Percentiles rank a stretch among this genome's conserved stretches.
These are phyloP conservation scores for Paecilomyces dactylethromorphus DNA, from an alignment of 2,329 filamentous ascomycete species.

Conservation along the genomic window DNA sequence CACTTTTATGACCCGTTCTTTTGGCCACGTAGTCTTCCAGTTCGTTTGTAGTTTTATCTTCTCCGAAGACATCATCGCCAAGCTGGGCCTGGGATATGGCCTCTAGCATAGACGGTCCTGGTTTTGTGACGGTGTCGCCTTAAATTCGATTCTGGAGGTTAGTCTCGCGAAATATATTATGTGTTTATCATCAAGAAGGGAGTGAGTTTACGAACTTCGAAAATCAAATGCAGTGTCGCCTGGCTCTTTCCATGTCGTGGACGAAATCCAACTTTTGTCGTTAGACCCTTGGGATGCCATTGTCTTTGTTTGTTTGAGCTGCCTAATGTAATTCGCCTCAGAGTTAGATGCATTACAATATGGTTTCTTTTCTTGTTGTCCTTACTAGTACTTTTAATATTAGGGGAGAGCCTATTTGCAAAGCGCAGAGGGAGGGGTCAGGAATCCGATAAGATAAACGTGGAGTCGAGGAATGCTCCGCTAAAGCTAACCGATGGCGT, in stretches of 20 bases:
- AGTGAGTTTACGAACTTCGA: background rate
- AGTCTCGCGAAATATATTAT: background rate
- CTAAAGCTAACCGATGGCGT: too few species aligned
- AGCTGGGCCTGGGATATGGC: conserved; percentile 69
- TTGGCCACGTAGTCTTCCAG: conserved; percentile 69
- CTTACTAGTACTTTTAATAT: too few species aligned
- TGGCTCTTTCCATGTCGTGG: background rate
- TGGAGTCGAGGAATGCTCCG: too few species aligned
- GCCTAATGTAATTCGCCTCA: background rate
- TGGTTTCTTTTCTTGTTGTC: background rate
- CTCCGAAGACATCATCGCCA: conserved; percentile 72
- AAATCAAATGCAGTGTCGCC: background rate
- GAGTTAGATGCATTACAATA: background rate
- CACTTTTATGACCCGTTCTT: conserved; percentile 68
- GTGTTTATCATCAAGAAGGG: background rate
- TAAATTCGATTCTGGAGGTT: background rate
- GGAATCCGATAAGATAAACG: too few species aligned
- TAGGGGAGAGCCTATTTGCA: too few species aligned
- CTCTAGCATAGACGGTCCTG: conserved; percentile 72
- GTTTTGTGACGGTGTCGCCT: conserved; percentile 68
- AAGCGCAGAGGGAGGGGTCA: too few species aligned
- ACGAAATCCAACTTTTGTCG: background rate
- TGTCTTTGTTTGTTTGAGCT: background rate
- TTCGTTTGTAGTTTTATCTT: conserved; percentile 70
- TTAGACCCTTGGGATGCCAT: background rate